Conservation (phyloP, 228 moss, liverwort and hornwort genomes). For the Sphagnum fallax region DNA sequence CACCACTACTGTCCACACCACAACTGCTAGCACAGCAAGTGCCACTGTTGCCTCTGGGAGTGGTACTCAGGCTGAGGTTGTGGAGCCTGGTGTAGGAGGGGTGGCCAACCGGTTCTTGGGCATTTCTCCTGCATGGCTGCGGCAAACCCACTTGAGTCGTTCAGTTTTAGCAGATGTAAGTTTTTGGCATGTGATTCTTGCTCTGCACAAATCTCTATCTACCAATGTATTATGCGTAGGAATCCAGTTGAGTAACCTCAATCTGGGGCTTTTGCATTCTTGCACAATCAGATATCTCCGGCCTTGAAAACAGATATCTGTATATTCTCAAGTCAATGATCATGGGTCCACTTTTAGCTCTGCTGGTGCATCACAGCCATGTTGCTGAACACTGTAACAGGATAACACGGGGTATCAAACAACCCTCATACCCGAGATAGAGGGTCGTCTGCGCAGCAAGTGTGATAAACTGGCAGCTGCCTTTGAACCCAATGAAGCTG, state of each 20-base stretch:
- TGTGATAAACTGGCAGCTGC: conserved; percentile 71
- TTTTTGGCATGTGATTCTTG: not conserved
- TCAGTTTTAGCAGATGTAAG: conserved; percentile 74
- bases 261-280: no score
- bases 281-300: no score
- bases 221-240: no score
- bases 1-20: conserved; percentile 73
- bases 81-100: conserved; percentile 86
- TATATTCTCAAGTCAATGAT: no score
- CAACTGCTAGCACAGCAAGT: conserved; percentile 79
- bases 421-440: conserved; percentile 88
- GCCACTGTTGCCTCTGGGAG: conserved; percentile 58
- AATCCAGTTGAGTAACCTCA: no score
- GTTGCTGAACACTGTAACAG: conserved; percentile 22
- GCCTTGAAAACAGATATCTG: no score
- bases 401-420: conserved; percentile 88
- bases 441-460: conserved; percentile 69
- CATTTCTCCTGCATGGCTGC: conserved; percentile 85
- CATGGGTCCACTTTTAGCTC: no score
- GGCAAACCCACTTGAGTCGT: conserved; percentile 67
- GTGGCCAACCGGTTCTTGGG: conserved; percentile 84
- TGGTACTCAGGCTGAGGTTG: conserved; percentile 47
- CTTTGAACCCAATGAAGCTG: conserved; percentile 85
- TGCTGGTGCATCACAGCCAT: no score
- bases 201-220: no score